phyloP scores from a whole-genome alignment of 2,329 filamentous ascomycete genomes.

The Pseudocercospora vitis region DNA sequence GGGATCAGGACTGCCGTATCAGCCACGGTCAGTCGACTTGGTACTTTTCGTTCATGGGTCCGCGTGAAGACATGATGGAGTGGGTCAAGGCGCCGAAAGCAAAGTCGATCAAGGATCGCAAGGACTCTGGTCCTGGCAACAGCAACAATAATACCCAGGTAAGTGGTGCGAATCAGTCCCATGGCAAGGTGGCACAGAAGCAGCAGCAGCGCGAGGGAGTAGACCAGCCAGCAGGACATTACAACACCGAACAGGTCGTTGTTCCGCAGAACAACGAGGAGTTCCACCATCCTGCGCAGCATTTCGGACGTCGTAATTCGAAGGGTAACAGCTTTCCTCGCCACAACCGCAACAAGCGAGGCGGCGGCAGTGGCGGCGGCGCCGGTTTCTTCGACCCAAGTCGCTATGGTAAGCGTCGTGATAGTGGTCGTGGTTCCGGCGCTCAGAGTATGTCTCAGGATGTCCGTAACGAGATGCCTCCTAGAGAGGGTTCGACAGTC shows the following conservation, averaged over 20 bases:
- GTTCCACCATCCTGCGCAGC: background rate
- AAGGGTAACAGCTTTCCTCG: too few species aligned
- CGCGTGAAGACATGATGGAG: slow-evolving; percentile 20
- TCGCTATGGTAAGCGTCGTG: slow-evolving; percentile 7
- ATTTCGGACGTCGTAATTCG: background rate
- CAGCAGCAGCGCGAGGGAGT: background rate
- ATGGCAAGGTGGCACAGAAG: background rate
- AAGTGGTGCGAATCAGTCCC: background rate
- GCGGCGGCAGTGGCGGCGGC: background rate
- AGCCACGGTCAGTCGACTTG: slow-evolving; percentile 34
- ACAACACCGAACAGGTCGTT: too few species aligned
- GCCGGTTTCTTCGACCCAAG: background rate
- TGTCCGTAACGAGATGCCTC: background rate
- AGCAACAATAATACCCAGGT: background rate
- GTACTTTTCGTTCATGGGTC: slow-evolving; percentile 34
- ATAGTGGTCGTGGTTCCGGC: background rate
- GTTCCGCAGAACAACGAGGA: background rate
- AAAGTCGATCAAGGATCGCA: slow-evolving; percentile 1
- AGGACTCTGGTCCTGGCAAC: background rate
- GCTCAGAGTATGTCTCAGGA: background rate
- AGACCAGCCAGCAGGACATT: background rate
- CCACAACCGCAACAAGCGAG: background rate
- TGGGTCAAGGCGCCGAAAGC: slow-evolving; percentile 14
- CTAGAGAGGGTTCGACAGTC: background rate
- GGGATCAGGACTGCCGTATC: slow-evolving; percentile 34